Evolutionary conservation across 2,329 filamentous ascomycete species (phyloP).

Genomic region (Dactylonectria macrodidyma): DNA sequence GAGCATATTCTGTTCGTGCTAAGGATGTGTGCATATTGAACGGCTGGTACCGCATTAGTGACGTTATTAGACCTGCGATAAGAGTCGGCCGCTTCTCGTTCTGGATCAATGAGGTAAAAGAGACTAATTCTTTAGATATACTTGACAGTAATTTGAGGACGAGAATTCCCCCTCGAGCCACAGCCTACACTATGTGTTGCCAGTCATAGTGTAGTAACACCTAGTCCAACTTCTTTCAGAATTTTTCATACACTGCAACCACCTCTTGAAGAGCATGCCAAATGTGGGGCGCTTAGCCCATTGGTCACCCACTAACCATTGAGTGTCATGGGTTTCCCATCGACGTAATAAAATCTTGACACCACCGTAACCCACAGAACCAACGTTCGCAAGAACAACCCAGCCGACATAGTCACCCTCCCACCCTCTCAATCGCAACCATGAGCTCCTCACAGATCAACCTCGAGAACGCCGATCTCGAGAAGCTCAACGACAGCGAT

Average conservation of each 20-base stretch:
- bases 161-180: too few species aligned
- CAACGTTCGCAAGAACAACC: background rate
- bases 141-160: background rate
- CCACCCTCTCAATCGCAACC: slow-evolving; percentile 26
- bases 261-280: background rate
- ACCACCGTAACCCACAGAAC: slow-evolving; percentile 24
- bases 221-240: too few species aligned
- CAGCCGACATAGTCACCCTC: background rate
- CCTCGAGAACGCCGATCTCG: slow-evolving; percentile 74
- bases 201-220: too few species aligned
- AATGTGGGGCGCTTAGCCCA: slow-evolving; percentile 8
- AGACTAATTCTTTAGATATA: background rate
- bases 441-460: slow-evolving; percentile 56
- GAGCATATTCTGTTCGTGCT: slow-evolving; percentile 32
- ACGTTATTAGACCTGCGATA: slow-evolving; percentile 28
- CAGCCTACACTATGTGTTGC: too few species aligned
- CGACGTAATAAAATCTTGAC: slow-evolving; percentile 29
- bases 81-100: slow-evolving; percentile 21
- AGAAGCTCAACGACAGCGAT: slow-evolving; percentile 84
- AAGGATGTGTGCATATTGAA: slow-evolving; percentile 13
- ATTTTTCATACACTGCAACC: too few species aligned
- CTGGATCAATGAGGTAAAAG: background rate
- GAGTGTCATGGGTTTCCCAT: background rate
- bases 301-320: slow-evolving; percentile 22
- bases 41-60: slow-evolving; percentile 5